These are phyloP conservation scores for Pythium dissotocum DNA, from an alignment of 352 stramenopile genomes.

Conservation along the genomic window DNA sequence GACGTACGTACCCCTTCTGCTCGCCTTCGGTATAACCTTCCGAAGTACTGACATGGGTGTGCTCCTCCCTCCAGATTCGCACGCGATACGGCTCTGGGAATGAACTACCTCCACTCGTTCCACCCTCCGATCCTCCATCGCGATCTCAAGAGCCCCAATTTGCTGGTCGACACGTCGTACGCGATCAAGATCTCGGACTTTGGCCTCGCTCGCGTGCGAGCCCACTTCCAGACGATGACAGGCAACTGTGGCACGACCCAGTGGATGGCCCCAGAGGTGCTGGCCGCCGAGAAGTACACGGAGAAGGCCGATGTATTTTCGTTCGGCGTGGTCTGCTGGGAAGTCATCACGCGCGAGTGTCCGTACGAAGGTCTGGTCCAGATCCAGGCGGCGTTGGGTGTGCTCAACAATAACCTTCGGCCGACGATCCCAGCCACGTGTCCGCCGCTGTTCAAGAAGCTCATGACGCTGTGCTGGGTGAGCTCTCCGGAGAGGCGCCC, in stretches of 20 bases:
- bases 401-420: conserved; percentile 88
- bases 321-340: conserved; percentile 85
- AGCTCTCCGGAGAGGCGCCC: conserved; percentile 73
- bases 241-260: conserved; percentile 85
- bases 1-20: conserved; percentile 36
- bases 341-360: conserved; percentile 89
- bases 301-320: conserved; percentile 89
- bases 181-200: conserved; percentile 91
- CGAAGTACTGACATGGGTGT: neutral
- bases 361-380: conserved; percentile 91
- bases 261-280: conserved; percentile 87
- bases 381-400: conserved; percentile 85
- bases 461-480: conserved; percentile 86
- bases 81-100: conserved; percentile 76
- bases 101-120: conserved; percentile 90
- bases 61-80: conserved; percentile 52
- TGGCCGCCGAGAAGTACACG: conserved; percentile 84
- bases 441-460: conserved; percentile 76
- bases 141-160: conserved; percentile 86
- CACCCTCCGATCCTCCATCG: conserved; percentile 85
- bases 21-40: neutral
- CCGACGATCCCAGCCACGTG: conserved; percentile 77
- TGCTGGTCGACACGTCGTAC: conserved; percentile 79
- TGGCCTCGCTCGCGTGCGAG: conserved; percentile 74
- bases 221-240: conserved; percentile 89